These are phyloP conservation scores for Phytomonas sp. DNA, from an alignment of 208 protist species.

Conservation along the genomic window DNA sequence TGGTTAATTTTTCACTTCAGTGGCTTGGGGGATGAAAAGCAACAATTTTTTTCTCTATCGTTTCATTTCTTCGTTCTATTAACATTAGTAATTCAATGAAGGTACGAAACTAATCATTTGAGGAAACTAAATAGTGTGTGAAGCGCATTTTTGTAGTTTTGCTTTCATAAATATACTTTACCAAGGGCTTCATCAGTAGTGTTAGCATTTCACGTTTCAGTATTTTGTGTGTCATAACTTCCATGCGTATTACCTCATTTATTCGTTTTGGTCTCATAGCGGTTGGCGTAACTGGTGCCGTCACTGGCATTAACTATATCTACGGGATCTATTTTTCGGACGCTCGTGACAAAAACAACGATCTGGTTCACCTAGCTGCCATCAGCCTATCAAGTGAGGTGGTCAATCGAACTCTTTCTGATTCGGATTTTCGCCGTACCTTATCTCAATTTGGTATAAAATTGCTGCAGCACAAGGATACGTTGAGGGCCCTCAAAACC, in stretches of 20 bases:
- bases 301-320: conserved; percentile 26
- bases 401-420: conserved; percentile 36
- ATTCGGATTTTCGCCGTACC: conserved; percentile 40
- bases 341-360: conserved; percentile 23
- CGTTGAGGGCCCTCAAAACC: conserved; percentile 37
- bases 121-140: conserved; percentile 1
- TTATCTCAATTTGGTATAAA: conserved; percentile 46
- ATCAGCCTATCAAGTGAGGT: conserved; percentile 69
- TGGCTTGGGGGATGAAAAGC: background rate
- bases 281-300: conserved; percentile 44
- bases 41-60: background rate
- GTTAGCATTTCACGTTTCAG: background rate
- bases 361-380: conserved; percentile 58
- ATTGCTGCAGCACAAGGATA: conserved; percentile 40
- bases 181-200: background rate
- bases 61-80: background rate
- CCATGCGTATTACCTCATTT: conserved; percentile 8
- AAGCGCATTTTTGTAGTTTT: background rate
- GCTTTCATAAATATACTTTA: conserved; percentile 1
- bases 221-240: background rate
- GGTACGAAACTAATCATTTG: background rate
- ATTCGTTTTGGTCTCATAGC: conserved; percentile 28
- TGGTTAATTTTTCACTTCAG: background rate
- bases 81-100: conserved; percentile 4
- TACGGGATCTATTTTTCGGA: conserved; percentile 22